Percentiles rank a stretch among this genome's conserved stretches.
Conservation (phyloP, 129 eudicot species). For the Lonicera japonica region DNA sequence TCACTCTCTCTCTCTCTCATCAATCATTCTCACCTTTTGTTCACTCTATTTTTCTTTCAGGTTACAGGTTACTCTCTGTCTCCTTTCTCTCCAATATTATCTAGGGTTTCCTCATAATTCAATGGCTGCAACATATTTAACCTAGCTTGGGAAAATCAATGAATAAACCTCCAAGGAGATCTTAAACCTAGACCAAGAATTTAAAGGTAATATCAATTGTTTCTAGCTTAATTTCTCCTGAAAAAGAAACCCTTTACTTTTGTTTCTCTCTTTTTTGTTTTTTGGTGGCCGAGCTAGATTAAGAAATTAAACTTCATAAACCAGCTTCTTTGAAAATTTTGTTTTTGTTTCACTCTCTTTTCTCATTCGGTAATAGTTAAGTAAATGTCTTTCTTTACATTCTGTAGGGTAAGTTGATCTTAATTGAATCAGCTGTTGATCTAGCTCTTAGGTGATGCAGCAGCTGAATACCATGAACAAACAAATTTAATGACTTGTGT, state of each 20-base stretch:
- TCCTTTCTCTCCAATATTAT: neutral
- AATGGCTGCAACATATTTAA: neutral
- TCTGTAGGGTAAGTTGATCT: neutral
- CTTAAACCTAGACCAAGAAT: slow-evolving; percentile 14
- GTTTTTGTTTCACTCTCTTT: neutral
- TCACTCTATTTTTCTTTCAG: neutral
- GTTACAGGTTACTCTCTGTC: neutral
- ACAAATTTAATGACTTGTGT: too few relatives aligned
- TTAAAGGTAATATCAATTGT: slow-evolving; percentile 23
- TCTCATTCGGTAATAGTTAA: neutral
- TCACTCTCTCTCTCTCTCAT: neutral
- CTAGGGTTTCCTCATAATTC: neutral
- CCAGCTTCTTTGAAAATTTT: neutral
- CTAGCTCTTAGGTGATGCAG: too few relatives aligned
- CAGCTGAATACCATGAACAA: too few relatives aligned
- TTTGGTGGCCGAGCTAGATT: neutral
- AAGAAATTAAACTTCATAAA: slow-evolving; percentile 1
- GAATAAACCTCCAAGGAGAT: slow-evolving; percentile 12
- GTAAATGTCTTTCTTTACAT: neutral
- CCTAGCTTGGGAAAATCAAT: slow-evolving; percentile 7
- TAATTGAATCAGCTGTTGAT: too few relatives aligned
- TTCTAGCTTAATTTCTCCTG: slow-evolving; percentile 1
- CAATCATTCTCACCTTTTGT: neutral
- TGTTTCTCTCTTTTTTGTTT: slow-evolving; percentile 16
- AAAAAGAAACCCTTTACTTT: neutral